Conservation (phyloP, 2,329 filamentous ascomycete genomes). For the Fusarium austroafricanum region DNA sequence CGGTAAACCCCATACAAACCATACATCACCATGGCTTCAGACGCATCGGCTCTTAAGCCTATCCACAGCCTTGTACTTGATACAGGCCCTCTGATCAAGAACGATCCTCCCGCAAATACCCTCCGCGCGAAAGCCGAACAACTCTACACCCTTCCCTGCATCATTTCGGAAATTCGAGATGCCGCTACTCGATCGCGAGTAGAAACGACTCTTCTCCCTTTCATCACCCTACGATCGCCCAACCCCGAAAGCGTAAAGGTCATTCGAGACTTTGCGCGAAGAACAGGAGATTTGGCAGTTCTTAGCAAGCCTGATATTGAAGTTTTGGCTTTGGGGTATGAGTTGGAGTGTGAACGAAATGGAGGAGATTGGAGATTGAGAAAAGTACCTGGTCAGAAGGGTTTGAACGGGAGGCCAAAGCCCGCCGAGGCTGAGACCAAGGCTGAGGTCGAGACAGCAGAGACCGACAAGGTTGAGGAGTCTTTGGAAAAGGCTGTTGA, state of each 20-base stretch:
- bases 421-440: conserved; percentile 20
- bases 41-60: conserved; percentile 63
- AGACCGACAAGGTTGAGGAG: background rate
- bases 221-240: conserved; percentile 81
- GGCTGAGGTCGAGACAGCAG: background rate
- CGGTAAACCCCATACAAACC: conserved; percentile 14
- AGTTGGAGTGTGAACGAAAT: conserved; percentile 92
- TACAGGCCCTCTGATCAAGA: conserved; percentile 92
- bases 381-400: conserved; percentile 81
- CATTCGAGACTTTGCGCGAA: conserved; percentile 85
- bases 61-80: conserved; percentile 90
- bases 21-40: conserved; percentile 41
- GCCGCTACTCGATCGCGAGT: conserved; percentile 81
- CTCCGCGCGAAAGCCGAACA: conserved; percentile 81
- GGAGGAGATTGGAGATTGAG: conserved; percentile 89
- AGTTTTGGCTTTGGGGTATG: conserved; percentile 89
- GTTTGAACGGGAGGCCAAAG: conserved; percentile 74
- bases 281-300: conserved; percentile 89
- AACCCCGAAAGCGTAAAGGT: conserved; percentile 81
- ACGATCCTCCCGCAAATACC: conserved; percentile 85
- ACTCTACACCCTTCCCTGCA: conserved; percentile 85
- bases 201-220: conserved; percentile 86
- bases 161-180: conserved; percentile 90
- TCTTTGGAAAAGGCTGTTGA: conserved; percentile 26
- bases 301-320: conserved; percentile 91